Evolutionary conservation across 2,329 filamentous ascomycete species (phyloP).

Genomic region (Sordariomycetes sp.): DNA sequence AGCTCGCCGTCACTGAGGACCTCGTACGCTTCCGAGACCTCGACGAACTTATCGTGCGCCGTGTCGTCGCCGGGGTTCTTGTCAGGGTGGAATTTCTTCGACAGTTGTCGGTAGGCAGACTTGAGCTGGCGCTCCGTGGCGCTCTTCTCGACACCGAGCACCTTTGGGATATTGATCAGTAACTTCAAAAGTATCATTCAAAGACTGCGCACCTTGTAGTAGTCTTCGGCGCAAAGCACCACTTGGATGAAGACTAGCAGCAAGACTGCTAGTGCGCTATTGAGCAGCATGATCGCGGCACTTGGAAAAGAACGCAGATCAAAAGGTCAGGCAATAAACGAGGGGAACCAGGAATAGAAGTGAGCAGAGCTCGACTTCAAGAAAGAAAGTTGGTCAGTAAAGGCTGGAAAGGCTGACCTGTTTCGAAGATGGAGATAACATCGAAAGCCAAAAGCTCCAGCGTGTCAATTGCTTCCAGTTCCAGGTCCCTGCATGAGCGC

Average conservation of each 20-base stretch:
- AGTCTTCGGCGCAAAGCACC: constrained; percentile 57
- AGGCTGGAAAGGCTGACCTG: too few relatives aligned
- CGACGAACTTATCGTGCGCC: constrained; percentile 85
- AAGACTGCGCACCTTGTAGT: constrained; percentile 58
- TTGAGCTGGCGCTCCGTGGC: constrained; percentile 87
- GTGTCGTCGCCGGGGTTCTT: constrained; percentile 84
- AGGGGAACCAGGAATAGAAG: too few relatives aligned
- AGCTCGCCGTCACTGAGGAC: constrained; percentile 70
- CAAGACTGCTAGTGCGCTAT: constrained; percentile 33
- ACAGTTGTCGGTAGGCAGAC: constrained; percentile 80
- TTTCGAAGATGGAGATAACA: too few relatives aligned
- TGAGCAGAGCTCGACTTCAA: too few relatives aligned
- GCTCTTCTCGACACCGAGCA: constrained; percentile 70
- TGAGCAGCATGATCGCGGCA: constrained; percentile 44
- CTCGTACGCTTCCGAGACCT: constrained; percentile 93
- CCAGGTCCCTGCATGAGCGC: too few relatives aligned
- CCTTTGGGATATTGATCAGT: constrained; percentile 42
- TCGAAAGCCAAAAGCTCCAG: too few relatives aligned
- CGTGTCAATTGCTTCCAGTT: too few relatives aligned
- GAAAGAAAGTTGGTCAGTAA: too few relatives aligned
- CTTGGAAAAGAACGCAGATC: too few relatives aligned
- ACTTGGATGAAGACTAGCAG: constrained; percentile 46
- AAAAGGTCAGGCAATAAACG: too few relatives aligned
- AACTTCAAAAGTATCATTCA: not conserved
- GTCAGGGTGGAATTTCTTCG: constrained; percentile 94